These are phyloP conservation scores for Coemansia sp. DNA, from an alignment of 192 early-diverging fungal genomes.

Conservation along the genomic window DNA sequence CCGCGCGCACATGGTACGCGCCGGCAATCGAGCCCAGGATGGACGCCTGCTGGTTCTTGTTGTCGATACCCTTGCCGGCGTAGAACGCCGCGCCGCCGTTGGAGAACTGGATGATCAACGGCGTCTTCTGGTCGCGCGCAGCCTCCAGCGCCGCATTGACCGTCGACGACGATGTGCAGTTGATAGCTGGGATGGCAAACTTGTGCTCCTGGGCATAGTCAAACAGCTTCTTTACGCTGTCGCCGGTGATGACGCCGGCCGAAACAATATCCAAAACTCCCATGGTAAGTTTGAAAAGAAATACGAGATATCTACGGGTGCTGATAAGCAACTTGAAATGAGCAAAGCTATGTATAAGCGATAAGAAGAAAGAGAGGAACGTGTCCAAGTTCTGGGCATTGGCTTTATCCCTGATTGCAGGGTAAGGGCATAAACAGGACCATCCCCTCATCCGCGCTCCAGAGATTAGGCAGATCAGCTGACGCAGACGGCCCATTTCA, in stretches of 20 bases:
- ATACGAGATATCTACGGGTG: not conserved
- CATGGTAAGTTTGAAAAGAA: slow-evolving; percentile 27
- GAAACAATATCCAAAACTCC: slow-evolving; percentile 82
- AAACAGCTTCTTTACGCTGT: slow-evolving; percentile 83
- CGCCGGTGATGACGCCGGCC: slow-evolving; percentile 90
- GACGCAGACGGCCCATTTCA: not conserved
- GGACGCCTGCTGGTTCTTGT: slow-evolving; percentile 84
- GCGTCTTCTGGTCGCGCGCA: slow-evolving; percentile 88
- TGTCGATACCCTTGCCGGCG: slow-evolving; percentile 90
- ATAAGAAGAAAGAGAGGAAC: not conserved
- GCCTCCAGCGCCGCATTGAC: slow-evolving; percentile 92
- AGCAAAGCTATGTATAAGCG: not conserved
- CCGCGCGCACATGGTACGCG: slow-evolving; percentile 76
- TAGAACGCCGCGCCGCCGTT: slow-evolving; percentile 90
- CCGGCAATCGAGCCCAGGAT: slow-evolving; percentile 89
- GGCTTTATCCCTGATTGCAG: not conserved
- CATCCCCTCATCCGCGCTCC: slow-evolving; percentile 5
- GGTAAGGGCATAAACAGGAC: not conserved
- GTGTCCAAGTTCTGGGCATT: not conserved
- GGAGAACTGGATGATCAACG: slow-evolving; percentile 95
- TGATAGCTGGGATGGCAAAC: slow-evolving; percentile 96
- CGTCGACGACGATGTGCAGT: slow-evolving; percentile 92
- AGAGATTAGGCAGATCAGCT: slow-evolving; percentile 3
- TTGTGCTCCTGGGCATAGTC: slow-evolving; percentile 71
- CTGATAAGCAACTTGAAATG: not conserved